A percentile compares a stretch with the other conserved stretches of the same genome.
Evolutionary conservation across 768 basidiomycete species (phyloP).

Genomic region (Asterophora parasitica): DNA sequence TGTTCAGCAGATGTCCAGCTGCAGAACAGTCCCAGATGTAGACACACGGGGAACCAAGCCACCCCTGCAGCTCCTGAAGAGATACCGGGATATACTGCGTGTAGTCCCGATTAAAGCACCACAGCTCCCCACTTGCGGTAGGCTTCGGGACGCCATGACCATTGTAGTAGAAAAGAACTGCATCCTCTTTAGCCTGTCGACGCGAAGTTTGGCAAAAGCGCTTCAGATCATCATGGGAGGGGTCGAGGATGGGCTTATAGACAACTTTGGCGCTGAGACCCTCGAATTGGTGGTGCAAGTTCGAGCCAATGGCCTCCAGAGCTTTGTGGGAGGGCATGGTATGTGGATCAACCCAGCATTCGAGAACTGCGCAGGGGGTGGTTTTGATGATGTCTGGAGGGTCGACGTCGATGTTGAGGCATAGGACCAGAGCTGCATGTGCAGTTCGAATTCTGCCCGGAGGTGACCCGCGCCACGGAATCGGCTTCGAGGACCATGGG

Average conservation of each 20-base stretch:
- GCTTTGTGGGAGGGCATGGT: constrained; percentile 91
- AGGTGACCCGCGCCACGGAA: constrained; percentile 75
- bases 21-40: constrained; percentile 99
- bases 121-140: constrained; percentile 91
- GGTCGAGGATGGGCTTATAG: constrained; percentile 94
- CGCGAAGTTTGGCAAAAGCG: constrained; percentile 80
- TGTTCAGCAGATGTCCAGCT: constrained; percentile 89
- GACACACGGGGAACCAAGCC: constrained; percentile 92
- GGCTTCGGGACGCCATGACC: constrained; percentile 98
- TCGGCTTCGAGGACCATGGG: constrained; percentile 58
- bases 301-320: constrained; percentile 87
- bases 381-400: constrained; percentile 98
- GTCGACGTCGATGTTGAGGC: constrained; percentile 95
- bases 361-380: constrained; percentile 88
- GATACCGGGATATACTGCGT: constrained; percentile 99
- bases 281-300: constrained; percentile 94
- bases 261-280: constrained; percentile 90
- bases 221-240: constrained; percentile 89
- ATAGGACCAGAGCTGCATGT: constrained; percentile 83
- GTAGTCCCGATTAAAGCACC: constrained; percentile 97
- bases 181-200: constrained; percentile 88
- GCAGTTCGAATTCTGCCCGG: constrained; percentile 89
- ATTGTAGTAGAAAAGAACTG: constrained; percentile 95
- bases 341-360: constrained; percentile 97
- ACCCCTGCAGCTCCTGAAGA: constrained; percentile 86